These are phyloP conservation scores for Verticillium nubilum DNA, from an alignment of 2,329 filamentous ascomycete genomes.

Conservation along the genomic window DNA sequence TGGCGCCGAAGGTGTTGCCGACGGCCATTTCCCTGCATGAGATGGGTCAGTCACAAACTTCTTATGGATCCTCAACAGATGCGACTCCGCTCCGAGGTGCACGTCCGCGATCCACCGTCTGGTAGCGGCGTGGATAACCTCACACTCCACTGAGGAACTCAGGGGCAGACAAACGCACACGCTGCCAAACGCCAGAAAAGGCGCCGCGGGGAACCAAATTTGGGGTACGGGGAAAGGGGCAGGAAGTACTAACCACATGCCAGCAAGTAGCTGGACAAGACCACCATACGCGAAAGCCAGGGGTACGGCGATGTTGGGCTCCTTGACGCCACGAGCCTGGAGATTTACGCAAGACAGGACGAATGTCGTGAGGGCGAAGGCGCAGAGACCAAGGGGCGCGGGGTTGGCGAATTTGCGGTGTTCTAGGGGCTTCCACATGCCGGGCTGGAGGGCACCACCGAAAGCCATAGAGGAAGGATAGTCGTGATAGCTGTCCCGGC, in stretches of 20 bases:
- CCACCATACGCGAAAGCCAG: constrained; percentile 72
- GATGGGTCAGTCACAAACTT: constrained; percentile 4
- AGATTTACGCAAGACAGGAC: constrained; percentile 72
- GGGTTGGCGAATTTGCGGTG: constrained; percentile 75
- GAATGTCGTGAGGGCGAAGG: constrained; percentile 80
- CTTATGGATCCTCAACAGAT: neutral
- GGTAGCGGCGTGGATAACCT: neutral
- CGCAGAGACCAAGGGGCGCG: constrained; percentile 69
- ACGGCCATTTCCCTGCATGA: constrained; percentile 70
- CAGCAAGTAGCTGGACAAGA: constrained; percentile 71
- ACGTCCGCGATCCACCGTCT: neutral
- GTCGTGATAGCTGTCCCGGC: constrained; percentile 1
- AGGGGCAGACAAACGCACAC: neutral
- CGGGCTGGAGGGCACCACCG: constrained; percentile 69
- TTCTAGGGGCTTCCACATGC: constrained; percentile 56
- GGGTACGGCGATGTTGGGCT: constrained; percentile 62
- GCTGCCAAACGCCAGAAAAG: neutral
- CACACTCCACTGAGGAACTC: neutral
- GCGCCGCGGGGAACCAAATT: neutral
- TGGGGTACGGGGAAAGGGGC: neutral
- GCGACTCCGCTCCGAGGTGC: neutral
- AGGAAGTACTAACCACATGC: constrained; percentile 68
- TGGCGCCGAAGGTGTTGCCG: constrained; percentile 84
- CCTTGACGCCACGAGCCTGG: constrained; percentile 51
- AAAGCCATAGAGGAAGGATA: constrained; percentile 40